phyloP scores from a whole-genome alignment of 2,329 filamentous ascomycete genomes.

The Colletotrichum tropicicola region DNA sequence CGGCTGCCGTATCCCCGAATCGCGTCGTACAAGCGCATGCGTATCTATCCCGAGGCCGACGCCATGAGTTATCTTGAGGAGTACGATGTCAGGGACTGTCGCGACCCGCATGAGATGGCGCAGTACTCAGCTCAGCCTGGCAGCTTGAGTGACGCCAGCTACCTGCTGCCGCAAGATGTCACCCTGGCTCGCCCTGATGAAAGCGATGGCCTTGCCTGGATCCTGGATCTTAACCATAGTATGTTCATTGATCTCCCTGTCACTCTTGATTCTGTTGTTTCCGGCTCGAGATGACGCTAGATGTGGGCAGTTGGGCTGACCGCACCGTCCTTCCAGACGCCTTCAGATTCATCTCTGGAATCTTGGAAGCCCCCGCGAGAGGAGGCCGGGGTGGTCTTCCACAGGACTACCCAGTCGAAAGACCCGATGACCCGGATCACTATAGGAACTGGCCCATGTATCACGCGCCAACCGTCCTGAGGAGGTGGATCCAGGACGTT shows the following conservation, averaged over 20 bases:
- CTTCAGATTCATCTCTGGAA: neutral
- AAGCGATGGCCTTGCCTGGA: slow-evolving; percentile 13
- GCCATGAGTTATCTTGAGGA: neutral
- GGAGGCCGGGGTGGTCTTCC: neutral
- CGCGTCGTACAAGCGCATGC: neutral
- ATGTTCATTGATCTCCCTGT: neutral
- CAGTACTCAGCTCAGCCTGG: neutral
- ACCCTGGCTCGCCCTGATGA: slow-evolving; percentile 5
- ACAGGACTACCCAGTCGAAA: neutral
- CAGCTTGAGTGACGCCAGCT: neutral
- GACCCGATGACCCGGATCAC: neutral
- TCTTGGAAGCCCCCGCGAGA: neutral
- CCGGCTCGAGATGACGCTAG: neutral
- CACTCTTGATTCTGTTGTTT: neutral
- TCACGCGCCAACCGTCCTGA: slow-evolving; percentile 7
- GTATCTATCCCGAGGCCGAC: slow-evolving; percentile 4
- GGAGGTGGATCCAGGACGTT: neutral
- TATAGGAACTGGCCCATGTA: slow-evolving; percentile 22
- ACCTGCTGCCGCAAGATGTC: slow-evolving; percentile 14
- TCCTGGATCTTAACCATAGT: slow-evolving; percentile 1
- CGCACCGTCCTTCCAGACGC: neutral
- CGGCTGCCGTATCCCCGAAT: slow-evolving; percentile 14
- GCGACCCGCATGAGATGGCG: slow-evolving; percentile 13
- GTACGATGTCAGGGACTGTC: neutral
- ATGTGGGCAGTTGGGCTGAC: neutral